Conservation (phyloP, 2,329 filamentous ascomycete species). For the Colletotrichum liriopes region DNA sequence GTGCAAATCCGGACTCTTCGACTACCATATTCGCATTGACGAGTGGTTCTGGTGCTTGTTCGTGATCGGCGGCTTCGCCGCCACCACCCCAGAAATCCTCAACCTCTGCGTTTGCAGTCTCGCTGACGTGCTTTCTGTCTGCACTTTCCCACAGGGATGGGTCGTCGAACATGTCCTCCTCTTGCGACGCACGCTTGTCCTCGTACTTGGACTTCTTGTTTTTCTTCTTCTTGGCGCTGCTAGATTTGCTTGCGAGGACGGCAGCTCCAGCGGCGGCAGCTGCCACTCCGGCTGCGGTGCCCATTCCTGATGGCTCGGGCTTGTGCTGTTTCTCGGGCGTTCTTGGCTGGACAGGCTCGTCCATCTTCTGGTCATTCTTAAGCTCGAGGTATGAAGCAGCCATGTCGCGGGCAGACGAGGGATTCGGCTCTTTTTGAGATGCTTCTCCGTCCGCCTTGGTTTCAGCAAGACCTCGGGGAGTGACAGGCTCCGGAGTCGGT, state of each 20-base stretch:
- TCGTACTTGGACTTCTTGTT: slow-evolving; percentile 55
- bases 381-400: slow-evolving; percentile 46
- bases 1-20: not conserved
- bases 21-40: not conserved
- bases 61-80: not conserved
- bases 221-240: slow-evolving; percentile 52
- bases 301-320: not conserved
- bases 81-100: slow-evolving; percentile 53
- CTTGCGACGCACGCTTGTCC: slow-evolving; percentile 56
- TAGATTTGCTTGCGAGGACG: slow-evolving; percentile 51
- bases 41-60: not conserved
- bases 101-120: slow-evolving; percentile 45
- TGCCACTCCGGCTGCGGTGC: slow-evolving; percentile 47
- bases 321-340: slow-evolving; percentile 12
- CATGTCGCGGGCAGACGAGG: slow-evolving; percentile 45
- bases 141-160: slow-evolving; percentile 61
- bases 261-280: slow-evolving; percentile 50
- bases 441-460: not conserved
- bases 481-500: not conserved
- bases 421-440: not conserved
- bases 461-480: not conserved
- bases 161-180: slow-evolving; percentile 63
- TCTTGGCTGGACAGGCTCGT: slow-evolving; percentile 6
- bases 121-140: slow-evolving; percentile 53
- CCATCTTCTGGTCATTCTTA: slow-evolving; percentile 7